phyloP scores from a whole-genome alignment of 148 eudicot genomes.

The Silene latifolia region DNA sequence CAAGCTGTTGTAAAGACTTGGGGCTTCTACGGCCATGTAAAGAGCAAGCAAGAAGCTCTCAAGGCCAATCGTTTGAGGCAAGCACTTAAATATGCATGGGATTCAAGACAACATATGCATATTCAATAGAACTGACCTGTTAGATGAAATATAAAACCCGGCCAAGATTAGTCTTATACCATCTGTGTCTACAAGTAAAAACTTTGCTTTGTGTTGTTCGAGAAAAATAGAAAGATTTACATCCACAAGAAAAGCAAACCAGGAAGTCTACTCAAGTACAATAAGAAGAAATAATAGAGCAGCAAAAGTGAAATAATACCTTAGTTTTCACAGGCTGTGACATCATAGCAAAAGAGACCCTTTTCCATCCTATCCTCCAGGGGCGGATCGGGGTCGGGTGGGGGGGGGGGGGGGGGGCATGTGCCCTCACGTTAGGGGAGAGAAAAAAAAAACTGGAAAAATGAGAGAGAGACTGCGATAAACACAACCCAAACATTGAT shows the following conservation, averaged over 20 bases:
- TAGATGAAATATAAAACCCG: background rate
- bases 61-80: slow-evolving; percentile 80
- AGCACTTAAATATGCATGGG: slow-evolving; percentile 73
- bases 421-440: too few species aligned
- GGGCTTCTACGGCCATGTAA: slow-evolving; percentile 75
- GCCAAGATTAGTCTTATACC: background rate
- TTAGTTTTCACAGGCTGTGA: slow-evolving; percentile 96
- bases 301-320: slow-evolving; percentile 38
- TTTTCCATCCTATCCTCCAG: slow-evolving; percentile 77
- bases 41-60: slow-evolving; percentile 84
- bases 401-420: too few species aligned
- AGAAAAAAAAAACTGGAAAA: too few species aligned
- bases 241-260: too few species aligned
- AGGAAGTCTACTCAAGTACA: too few species aligned
- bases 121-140: slow-evolving; percentile 96
- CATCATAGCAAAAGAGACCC: slow-evolving; percentile 96
- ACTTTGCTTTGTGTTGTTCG: too few species aligned
- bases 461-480: too few species aligned
- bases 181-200: too few species aligned
- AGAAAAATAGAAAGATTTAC: too few species aligned
- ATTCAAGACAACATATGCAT: slow-evolving; percentile 91
- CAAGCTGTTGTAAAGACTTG: slow-evolving; percentile 84
- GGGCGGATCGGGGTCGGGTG: too few species aligned
- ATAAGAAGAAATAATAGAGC: slow-evolving; percentile 2
- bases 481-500: too few species aligned